Evolutionary conservation across 192 early-diverging fungal genomes (phyloP), one percentile per base, ranked within the genome.

Genomic region (Glomus cerebriforme): DNA sequence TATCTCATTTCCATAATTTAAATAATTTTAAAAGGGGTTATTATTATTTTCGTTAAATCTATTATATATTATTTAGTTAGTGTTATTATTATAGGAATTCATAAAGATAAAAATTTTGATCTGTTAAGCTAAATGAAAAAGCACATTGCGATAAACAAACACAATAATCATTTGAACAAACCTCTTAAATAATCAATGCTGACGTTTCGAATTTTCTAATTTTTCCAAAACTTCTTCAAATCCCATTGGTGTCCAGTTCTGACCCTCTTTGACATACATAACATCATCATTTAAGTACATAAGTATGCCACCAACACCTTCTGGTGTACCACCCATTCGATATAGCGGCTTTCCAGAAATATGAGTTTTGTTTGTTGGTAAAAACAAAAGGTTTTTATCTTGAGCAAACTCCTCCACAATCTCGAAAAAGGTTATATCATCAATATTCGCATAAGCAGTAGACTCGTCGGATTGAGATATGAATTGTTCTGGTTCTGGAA

Each of bases 221-320:
- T 43, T 77, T 65, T 77, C 75, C 29, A 77, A 64, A 8, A 77
- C 13, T 77, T 87, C 89, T 34, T 92, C 91, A 62, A 91, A 79
- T 19, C 82, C 83, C 10, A 83, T 83, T 8, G 91, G 88, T 63
- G 81, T 81, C 91, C 91, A 92, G 3, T 77, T 62, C 2, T 82
- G 86, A 9, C 80, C 82, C 9, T 83, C 82, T 74, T 89, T 85
- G 19, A 78, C 86, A 80, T 86, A 93, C 72, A 92, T 73, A 7
- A 93, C 88, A 37, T 88, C 90, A 9, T 91, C 89, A 65, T 91
- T 89, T 62, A 93, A 83, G 72, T 90, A 91, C 32, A 87, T 81
- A 22, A 90, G 63, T 10, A 91, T 79, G 1, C 90, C 89, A 10
- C 88, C 87, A 5, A 62, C 63, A 27, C 86, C 85, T 35, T 74